Evolutionary conservation across 495 filamentous ascomycete species (phyloP).

Genomic region (Penicillium flavigenum): DNA sequence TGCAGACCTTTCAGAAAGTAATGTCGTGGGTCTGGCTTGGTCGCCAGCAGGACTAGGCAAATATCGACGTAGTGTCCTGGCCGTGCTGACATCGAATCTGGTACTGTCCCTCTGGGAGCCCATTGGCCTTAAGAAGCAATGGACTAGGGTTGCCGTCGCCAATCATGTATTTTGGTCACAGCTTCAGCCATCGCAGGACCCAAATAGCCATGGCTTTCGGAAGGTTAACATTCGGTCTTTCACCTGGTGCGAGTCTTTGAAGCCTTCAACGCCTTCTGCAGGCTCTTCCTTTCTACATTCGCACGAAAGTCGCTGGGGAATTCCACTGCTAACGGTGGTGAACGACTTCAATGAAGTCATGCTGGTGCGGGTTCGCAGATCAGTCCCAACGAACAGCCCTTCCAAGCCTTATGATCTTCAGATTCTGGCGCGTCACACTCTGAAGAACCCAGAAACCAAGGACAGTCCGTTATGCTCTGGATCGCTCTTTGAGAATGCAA

Average conservation of each 20-base stretch:
- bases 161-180: slow-evolving; percentile 37
- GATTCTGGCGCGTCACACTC: slow-evolving; percentile 26
- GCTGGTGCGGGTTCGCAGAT: slow-evolving; percentile 27
- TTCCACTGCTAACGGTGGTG: slow-evolving; percentile 35
- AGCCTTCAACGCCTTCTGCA: slow-evolving; percentile 16
- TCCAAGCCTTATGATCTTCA: slow-evolving; percentile 21
- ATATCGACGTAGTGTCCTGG: slow-evolving; percentile 57
- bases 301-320: slow-evolving; percentile 43
- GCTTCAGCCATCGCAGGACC: slow-evolving; percentile 18
- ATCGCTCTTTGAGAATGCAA: slow-evolving; percentile 32
- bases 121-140: slow-evolving; percentile 36
- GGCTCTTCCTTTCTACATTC: slow-evolving; percentile 10
- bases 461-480: slow-evolving; percentile 20
- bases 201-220: slow-evolving; percentile 20
- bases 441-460: slow-evolving; percentile 15
- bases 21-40: slow-evolving; percentile 56
- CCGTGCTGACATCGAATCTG: slow-evolving; percentile 59
- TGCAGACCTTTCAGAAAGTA: slow-evolving; percentile 59
- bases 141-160: slow-evolving; percentile 45
- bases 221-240: slow-evolving; percentile 42
- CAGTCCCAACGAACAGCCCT: background rate
- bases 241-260: slow-evolving; percentile 42
- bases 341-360: slow-evolving; percentile 47
- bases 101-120: slow-evolving; percentile 50
- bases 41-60: slow-evolving; percentile 59